These are phyloP conservation scores for Fusarium duplospermum DNA, from an alignment of 2,329 filamentous ascomycete genomes.

Conservation along the genomic window DNA sequence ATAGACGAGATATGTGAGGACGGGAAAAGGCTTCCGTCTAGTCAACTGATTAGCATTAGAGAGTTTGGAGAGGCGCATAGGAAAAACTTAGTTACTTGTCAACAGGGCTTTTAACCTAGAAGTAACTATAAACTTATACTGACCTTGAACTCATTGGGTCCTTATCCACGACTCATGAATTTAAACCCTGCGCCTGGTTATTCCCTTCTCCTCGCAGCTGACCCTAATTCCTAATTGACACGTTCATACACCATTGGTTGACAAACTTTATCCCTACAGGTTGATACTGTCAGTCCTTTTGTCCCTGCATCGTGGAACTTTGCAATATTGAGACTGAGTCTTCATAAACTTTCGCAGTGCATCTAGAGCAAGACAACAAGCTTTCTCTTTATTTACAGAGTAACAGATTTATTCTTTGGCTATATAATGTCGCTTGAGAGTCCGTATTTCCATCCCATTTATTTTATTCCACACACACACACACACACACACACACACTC, in stretches of 20 bases:
- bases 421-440: not conserved
- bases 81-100: not conserved
- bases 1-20: not conserved
- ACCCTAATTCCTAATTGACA: not conserved
- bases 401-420: not conserved
- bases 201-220: not conserved
- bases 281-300: not conserved
- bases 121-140: not conserved
- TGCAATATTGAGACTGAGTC: not conserved
- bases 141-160: not conserved
- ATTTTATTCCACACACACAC: not conserved
- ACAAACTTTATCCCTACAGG: not conserved
- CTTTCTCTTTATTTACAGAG: not conserved
- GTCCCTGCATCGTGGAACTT: not conserved
- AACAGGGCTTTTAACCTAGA: not conserved
- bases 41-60: not conserved
- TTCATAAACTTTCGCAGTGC: not conserved
- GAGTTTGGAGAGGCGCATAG: not conserved
- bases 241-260: not conserved
- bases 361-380: not conserved
- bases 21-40: too few species aligned
- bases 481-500: not conserved
- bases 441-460: not conserved
- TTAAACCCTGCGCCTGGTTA: not conserved
- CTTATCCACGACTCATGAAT: not conserved